Percentiles rank a stretch among this genome's conserved stretches.
phyloP scores from a whole-genome alignment of 2,329 filamentous ascomycete species.

The Sporothrix brunneoviolacea region DNA sequence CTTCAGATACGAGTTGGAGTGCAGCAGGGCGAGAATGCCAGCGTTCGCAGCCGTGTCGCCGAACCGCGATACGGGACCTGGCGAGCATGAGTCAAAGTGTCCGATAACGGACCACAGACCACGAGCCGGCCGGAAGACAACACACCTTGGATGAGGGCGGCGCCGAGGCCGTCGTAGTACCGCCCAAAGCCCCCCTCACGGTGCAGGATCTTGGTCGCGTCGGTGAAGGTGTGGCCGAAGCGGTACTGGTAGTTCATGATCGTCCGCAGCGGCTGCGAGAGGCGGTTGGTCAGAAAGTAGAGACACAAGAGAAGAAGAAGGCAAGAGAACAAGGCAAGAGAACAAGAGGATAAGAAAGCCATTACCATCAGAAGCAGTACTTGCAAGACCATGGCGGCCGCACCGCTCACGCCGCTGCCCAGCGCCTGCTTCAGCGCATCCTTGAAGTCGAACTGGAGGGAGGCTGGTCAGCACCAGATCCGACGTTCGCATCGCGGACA shows the following conservation, averaged over 20 bases:
- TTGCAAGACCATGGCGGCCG: conserved; percentile 42
- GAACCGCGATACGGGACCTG: conserved; percentile 39
- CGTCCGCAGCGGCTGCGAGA: conserved; percentile 36
- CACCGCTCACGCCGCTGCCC: conserved; percentile 40
- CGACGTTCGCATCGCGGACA: too few species aligned
- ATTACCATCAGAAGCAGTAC: conserved; percentile 42
- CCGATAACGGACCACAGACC: too few species aligned
- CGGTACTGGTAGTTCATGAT: conserved; percentile 48
- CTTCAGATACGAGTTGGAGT: conserved; percentile 40
- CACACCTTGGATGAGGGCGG: conserved; percentile 39
- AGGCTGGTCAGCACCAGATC: too few species aligned
- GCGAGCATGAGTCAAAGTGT: too few species aligned
- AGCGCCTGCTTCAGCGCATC: conserved; percentile 38
- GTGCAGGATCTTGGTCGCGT: conserved; percentile 35
- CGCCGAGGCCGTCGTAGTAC: conserved; percentile 40
- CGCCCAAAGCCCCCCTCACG: conserved; percentile 34
- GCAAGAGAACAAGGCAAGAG: too few species aligned
- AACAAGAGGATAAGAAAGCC: neutral
- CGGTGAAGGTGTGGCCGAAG: conserved; percentile 35
- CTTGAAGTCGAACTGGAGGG: conserved; percentile 35
- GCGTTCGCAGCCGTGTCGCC: conserved; percentile 44
- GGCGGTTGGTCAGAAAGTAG: neutral
- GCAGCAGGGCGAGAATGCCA: conserved; percentile 40
- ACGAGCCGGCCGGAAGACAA: too few species aligned
- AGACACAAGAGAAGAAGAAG: too few species aligned